Percentiles rank a stretch among this genome's conserved stretches.
phyloP scores from a whole-genome alignment of 2,329 filamentous ascomycete genomes.

The Onygenales sp. region DNA sequence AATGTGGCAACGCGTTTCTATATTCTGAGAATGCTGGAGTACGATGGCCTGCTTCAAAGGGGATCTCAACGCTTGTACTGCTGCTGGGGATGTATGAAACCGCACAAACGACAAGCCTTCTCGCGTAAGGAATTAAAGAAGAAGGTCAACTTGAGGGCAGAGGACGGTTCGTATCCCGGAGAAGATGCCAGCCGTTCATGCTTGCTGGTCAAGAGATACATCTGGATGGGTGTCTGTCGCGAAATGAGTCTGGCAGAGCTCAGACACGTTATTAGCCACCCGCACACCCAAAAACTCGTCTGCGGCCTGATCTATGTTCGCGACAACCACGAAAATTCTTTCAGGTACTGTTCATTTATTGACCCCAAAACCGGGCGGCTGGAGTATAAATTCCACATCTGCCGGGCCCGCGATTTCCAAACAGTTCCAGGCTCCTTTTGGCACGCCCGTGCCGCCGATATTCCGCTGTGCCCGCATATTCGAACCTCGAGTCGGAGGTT shows the following conservation, averaged over 20 bases:
- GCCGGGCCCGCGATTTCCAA: background rate
- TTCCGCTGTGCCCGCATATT: constrained; percentile 1
- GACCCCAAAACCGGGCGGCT: background rate
- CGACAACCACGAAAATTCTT: background rate
- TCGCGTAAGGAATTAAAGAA: background rate
- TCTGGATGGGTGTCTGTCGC: background rate
- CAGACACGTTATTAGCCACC: background rate
- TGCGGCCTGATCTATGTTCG: background rate
- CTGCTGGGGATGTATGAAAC: constrained; percentile 3
- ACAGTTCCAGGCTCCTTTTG: background rate
- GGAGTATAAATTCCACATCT: background rate
- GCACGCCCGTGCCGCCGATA: background rate
- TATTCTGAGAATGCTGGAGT: constrained; percentile 3
- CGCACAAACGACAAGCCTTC: constrained; percentile 3
- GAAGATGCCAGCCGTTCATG: background rate
- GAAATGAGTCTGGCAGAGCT: background rate
- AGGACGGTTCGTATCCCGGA: background rate
- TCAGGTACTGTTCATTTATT: background rate
- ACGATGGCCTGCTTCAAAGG: constrained; percentile 1
- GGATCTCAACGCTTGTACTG: constrained; percentile 1
- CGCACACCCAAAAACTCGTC: background rate
- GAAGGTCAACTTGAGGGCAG: background rate
- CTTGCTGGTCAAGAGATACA: background rate
- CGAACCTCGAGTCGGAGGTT: background rate
- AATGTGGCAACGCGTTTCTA: background rate